Conservation (phyloP, 2,329 filamentous ascomycete species). For the Fusarium sp. region DNA sequence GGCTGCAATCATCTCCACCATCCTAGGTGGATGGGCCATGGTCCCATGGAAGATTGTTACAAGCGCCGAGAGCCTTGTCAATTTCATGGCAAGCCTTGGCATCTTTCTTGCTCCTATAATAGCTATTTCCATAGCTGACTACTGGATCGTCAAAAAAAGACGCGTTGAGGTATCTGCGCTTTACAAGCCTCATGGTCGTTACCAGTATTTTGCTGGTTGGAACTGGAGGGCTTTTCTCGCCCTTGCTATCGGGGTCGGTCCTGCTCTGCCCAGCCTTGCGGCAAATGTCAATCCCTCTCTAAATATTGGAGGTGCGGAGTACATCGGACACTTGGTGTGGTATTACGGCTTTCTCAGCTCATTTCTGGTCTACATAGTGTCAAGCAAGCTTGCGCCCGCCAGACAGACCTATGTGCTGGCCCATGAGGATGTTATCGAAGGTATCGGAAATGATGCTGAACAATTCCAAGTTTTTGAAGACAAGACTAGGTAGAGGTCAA, state of each 20-base stretch:
- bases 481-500: neutral
- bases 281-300: neutral
- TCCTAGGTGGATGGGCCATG: neutral
- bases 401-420: neutral
- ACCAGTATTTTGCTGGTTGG: neutral
- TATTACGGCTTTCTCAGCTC: neutral
- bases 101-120: neutral
- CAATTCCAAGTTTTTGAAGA: neutral
- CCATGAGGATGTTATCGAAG: neutral
- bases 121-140: neutral
- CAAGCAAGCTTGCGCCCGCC: neutral
- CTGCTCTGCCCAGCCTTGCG: neutral
- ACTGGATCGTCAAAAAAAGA: neutral
- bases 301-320: neutral
- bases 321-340: neutral
- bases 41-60: neutral
- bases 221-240: neutral
- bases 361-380: neutral
- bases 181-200: neutral
- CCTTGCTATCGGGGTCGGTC: neutral
- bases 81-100: neutral
- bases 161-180: neutral
- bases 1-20: neutral
- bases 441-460: neutral
- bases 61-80: neutral